A percentile compares a stretch with the other conserved stretches of the same genome.
These are phyloP conservation scores for Phytopythium mirpurense DNA, from an alignment of 352 stramenopile species.

Conservation along the genomic window DNA sequence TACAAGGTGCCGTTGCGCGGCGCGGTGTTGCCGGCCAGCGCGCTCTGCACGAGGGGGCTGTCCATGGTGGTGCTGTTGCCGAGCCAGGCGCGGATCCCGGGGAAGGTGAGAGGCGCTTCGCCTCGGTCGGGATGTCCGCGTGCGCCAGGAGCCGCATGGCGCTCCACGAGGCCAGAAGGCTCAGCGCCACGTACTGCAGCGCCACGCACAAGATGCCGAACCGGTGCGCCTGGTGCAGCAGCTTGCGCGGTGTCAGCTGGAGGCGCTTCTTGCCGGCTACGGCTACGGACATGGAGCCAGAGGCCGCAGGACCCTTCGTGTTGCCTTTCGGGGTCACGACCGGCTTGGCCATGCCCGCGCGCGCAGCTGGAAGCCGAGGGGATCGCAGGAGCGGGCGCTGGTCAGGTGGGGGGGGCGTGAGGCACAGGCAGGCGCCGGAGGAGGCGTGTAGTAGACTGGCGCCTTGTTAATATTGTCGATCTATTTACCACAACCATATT, in stretches of 20 bases:
- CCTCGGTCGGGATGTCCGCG: constrained; percentile 11
- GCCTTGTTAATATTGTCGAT: too few relatives aligned
- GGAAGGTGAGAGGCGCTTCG: constrained; percentile 9
- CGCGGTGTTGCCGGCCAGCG: constrained; percentile 19
- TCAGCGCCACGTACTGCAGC: constrained; percentile 26
- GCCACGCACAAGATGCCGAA: constrained; percentile 14
- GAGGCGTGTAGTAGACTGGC: too few relatives aligned
- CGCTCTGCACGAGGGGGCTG: constrained; percentile 23
- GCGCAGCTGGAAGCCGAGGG: not conserved
- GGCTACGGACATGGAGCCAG: too few relatives aligned
- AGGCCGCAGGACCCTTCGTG: too few relatives aligned
- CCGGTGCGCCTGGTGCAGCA: constrained; percentile 10
- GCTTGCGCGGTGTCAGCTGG: constrained; percentile 1
- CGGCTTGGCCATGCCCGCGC: not conserved
- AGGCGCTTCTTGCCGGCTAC: not conserved
- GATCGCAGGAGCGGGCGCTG: too few relatives aligned
- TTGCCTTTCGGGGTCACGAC: not conserved
- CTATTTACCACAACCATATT: too few relatives aligned
- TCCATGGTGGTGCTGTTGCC: constrained; percentile 19
- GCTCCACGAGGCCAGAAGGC: constrained; percentile 17
- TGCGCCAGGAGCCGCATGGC: constrained; percentile 16
- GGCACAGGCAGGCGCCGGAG: too few relatives aligned
- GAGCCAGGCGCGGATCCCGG: constrained; percentile 24
- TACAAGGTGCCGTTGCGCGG: constrained; percentile 28
- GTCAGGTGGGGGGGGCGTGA: too few relatives aligned